These are phyloP conservation scores for Chimonanthus salicifolius DNA, from an alignment of 164 flowering plant species.

Conservation along the genomic window DNA sequence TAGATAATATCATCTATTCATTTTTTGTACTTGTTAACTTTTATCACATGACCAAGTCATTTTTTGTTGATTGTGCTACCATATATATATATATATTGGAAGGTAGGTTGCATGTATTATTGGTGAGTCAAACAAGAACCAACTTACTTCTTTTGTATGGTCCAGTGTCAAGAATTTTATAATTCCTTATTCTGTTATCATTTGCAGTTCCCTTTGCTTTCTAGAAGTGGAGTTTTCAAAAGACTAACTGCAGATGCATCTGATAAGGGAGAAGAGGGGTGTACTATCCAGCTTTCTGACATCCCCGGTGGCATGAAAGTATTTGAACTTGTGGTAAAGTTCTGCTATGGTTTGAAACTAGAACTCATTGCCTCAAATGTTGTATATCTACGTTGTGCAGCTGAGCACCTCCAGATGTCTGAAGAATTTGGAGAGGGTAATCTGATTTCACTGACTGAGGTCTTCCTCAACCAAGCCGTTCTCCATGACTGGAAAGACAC, in stretches of 20 bases:
- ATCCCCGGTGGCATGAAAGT: conserved; percentile 83
- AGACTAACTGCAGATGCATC: conserved; percentile 65
- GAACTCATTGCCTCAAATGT: conserved; percentile 88
- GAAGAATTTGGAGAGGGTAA: conserved; percentile 90
- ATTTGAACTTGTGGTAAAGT: conserved; percentile 85
- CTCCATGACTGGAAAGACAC: conserved; percentile 84
- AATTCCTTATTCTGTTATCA: background rate
- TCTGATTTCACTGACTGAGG: conserved; percentile 63
- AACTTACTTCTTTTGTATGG: too few relatives aligned
- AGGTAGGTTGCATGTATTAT: too few relatives aligned
- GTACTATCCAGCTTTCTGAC: conserved; percentile 49
- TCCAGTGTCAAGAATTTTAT: background rate
- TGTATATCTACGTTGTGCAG: conserved; percentile 78
- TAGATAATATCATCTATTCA: too few relatives aligned
- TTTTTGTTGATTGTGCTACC: too few relatives aligned
- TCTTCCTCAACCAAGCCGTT: conserved; percentile 75
- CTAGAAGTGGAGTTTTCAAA: conserved; percentile 83
- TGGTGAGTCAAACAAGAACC: too few relatives aligned
- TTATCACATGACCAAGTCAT: too few relatives aligned
- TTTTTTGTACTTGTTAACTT: too few relatives aligned
- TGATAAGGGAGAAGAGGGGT: conserved; percentile 47
- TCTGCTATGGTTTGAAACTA: conserved; percentile 90
- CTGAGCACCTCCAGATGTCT: conserved; percentile 82
- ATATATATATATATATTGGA: too few relatives aligned
- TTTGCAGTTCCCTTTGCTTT: conserved; percentile 86